Base-by-base conservation (phyloP, 495 filamentous ascomycete species). In the Xylaria flabelliformis region DNA sequence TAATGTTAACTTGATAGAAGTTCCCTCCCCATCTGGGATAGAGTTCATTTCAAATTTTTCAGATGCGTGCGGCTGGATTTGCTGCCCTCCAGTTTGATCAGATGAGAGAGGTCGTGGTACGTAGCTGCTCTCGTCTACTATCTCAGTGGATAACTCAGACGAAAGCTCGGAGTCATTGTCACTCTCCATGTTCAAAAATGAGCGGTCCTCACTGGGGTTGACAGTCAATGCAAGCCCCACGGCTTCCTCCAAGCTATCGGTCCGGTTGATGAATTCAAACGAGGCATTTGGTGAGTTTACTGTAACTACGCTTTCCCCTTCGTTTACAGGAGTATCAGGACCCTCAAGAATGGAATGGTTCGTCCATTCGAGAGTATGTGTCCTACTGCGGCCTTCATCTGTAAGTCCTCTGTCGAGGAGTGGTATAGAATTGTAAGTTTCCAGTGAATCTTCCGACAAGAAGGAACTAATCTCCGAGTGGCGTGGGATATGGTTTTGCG, bases 401-500 rank as follows among this genome's bases (percentile, higher is more conserved):
- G 88, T 91, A 48, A 93, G 79, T 8, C 89, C 93, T 55, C 92
- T 85, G 67, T 96, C 91, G 26, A 96, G 86, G 15, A 96, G 82
- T 7, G 93, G 93, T 61, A 89, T 90, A 0, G 93, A 94, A 55
- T 88, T 90, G 74, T 95, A 94, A 0, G 93, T 97, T 15, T 83
- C 79, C 26, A 77, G 76, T 2, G 84, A 85, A 68, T 82, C 82
- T n/a, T 82, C 83, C 1, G 84, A 85, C n/a, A 85, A 41, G 72
- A 86, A 87, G 4, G 85, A 87, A 59, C 81, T 75, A 6, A 79
- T 80, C 24, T 80, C 79, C 21, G 76, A 80, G 17, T 64, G 76
- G 36, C 76, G 73, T 7, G 73, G 78, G 62, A 44, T 69, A 34
- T 73, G 51, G 55, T 73, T 32, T 69, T 67, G 66, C 26, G 9